A percentile compares a stretch with the other conserved stretches of the same genome.
phyloP scores from a whole-genome alignment of 2,329 filamentous ascomycete species.

The Cytospora piceae region DNA sequence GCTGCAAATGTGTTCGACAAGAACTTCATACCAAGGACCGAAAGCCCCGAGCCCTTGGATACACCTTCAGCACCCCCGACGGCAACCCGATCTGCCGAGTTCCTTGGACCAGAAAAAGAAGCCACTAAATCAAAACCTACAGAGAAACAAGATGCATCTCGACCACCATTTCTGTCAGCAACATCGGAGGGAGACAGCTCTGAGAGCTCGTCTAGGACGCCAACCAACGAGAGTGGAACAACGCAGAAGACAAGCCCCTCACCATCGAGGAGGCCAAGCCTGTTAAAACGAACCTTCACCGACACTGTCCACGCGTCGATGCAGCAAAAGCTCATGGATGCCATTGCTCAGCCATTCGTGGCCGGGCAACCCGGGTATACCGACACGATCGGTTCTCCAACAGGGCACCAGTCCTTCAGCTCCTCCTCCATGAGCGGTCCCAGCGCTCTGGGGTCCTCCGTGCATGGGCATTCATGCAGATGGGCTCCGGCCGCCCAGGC shows the following conservation, averaged over 20 bases:
- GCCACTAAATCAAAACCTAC: not conserved
- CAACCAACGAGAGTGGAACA: conserved; percentile 60
- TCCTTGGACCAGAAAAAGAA: conserved; percentile 20
- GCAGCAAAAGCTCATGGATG: conserved; percentile 83
- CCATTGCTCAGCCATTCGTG: conserved; percentile 80
- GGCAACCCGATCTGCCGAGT: conserved; percentile 32
- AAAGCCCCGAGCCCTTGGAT: conserved; percentile 53
- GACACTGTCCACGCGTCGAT: conserved; percentile 76
- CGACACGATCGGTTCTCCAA: conserved; percentile 49
- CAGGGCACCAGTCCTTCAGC: conserved; percentile 45
- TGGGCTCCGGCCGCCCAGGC: conserved; percentile 92
- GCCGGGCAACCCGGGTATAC: conserved; percentile 48
- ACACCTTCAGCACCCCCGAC: conserved; percentile 43
- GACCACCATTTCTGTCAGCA: conserved; percentile 10
- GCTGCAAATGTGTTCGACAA: conserved; percentile 84
- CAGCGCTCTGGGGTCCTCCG: conserved; percentile 56
- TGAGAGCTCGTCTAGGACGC: conserved; percentile 56
- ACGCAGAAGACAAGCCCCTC: conserved; percentile 59
- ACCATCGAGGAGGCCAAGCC: conserved; percentile 61
- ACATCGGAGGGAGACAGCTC: conserved; percentile 41
- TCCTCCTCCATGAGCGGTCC: conserved; percentile 48
- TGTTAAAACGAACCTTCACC: conserved; percentile 84
- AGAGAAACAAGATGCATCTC: conserved; percentile 12
- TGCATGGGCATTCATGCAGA: conserved; percentile 88
- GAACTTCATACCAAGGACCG: conserved; percentile 66